A percentile compares a stretch with the other conserved stretches of the same genome.
Evolutionary conservation across 768 basidiomycete species (phyloP).

Genomic region (Mrakia blollopis): DNA sequence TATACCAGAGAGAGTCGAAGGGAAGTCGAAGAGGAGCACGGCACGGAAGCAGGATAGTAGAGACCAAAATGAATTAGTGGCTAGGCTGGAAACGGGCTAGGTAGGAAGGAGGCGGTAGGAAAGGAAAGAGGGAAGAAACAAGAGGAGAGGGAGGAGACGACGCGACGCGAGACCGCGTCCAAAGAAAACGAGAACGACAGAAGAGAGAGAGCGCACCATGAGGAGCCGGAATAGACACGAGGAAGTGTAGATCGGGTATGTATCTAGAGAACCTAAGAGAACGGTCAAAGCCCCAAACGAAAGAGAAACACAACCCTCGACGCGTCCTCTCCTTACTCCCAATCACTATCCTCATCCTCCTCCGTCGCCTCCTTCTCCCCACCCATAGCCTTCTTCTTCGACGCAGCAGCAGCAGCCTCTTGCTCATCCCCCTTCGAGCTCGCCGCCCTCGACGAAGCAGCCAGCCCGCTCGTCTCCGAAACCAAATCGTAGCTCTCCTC

Average conservation of each 20-base stretch:
- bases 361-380: conserved; percentile 44
- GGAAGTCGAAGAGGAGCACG: too few relatives aligned
- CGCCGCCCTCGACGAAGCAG: conserved; percentile 22
- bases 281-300: neutral
- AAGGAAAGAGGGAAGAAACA: too few relatives aligned
- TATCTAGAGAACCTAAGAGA: too few relatives aligned
- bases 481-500: conserved; percentile 35
- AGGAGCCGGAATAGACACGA: too few relatives aligned
- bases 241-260: too few relatives aligned
- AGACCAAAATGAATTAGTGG: too few relatives aligned
- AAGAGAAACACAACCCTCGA: neutral
- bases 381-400: conserved; percentile 37
- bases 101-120: neutral
- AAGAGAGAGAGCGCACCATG: too few relatives aligned
- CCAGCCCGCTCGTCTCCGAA: conserved; percentile 41
- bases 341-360: conserved; percentile 58
- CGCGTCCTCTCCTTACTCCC: conserved; percentile 52
- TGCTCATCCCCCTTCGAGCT: conserved; percentile 41
- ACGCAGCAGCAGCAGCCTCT: too few relatives aligned
- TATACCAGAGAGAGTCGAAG: too few relatives aligned
- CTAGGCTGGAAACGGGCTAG: too few relatives aligned
- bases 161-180: neutral
- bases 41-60: too few relatives aligned
- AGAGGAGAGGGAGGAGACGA: neutral
- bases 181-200: too few relatives aligned